Evolutionary conservation across 345 rosid species (phyloP), one percentile per base, ranked within the genome.

Genomic region (Syzygium aqueum): DNA sequence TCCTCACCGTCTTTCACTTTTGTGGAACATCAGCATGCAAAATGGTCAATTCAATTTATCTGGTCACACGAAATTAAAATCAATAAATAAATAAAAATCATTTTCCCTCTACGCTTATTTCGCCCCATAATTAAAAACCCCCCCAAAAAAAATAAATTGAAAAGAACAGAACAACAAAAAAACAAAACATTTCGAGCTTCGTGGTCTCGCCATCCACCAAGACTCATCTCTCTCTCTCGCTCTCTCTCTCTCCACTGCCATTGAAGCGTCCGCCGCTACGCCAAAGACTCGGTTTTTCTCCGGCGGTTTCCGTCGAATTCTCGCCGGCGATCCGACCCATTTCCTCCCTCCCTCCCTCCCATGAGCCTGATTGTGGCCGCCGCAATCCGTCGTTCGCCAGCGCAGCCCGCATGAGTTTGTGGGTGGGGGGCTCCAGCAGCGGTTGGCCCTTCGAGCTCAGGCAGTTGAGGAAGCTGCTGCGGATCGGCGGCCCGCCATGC

Each of bases 331-430:
- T 73, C 10, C 80, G 7, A 21, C 80, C 80, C 46, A 14, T 73
- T 51, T 9, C 13, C 50, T 27, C 56, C 5, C 46, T 2, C 14
- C 27, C 49, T 22, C 52, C 21, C 63, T 84, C 80, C 51, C 85
- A 86, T 86, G 85, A 78, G 77, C 85, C 46, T 8, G 84, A 50
- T 43, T 25, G 43, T 80, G 13, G 46, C 16, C 43, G 56, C n/a
- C 5, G 59, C 56, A 17, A n/a, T 51, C 15, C 33, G 19, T 51
- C 21, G 77, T 22, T 80, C 49, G 28, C 85, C 85, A 10, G 63
- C 30, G 87, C 63, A 50, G 89, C 57, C 87, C 61, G 89, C 85
- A 88, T 85, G 89, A 88, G 87, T 88, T 80, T 73, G 80, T 73
- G 52, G 61, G 85, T n/a, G 53, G 87, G 59, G 57, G 85, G 25